A percentile compares a stretch with the other conserved stretches of the same genome.
These are phyloP conservation scores for Prillingera fragicola DNA, from an alignment of 1,284 basidiomycete genomes.

Conservation along the genomic window DNA sequence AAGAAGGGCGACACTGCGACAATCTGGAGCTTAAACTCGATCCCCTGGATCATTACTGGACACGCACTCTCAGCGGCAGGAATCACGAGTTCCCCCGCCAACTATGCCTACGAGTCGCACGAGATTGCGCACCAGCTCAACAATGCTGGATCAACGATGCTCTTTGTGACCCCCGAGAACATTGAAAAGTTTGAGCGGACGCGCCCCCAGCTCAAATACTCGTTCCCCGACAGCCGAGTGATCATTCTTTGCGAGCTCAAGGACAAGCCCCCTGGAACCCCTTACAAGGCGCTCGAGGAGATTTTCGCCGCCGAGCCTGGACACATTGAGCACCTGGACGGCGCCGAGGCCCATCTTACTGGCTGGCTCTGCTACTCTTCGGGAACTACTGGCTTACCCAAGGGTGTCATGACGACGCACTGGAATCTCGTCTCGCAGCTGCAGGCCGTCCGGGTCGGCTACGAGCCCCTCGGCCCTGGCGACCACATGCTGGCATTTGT, in stretches of 20 bases:
- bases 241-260: slow-evolving; percentile 21
- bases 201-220: slow-evolving; percentile 4
- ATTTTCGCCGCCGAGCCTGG: slow-evolving; percentile 4
- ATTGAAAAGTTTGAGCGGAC: slow-evolving; percentile 27
- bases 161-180: slow-evolving; percentile 55
- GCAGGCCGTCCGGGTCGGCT: background rate
- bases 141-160: slow-evolving; percentile 55
- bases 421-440: slow-evolving; percentile 53
- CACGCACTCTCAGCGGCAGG: too few species aligned
- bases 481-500: slow-evolving; percentile 12
- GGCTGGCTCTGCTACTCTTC: slow-evolving; percentile 60
- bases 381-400: slow-evolving; percentile 52
- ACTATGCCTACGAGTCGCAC: slow-evolving; percentile 37
- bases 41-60: slow-evolving; percentile 62
- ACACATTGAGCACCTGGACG: background rate
- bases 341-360: background rate
- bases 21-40: slow-evolving; percentile 53
- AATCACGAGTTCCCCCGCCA: slow-evolving; percentile 35
- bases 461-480: background rate
- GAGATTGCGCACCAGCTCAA: slow-evolving; percentile 46
- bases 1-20: slow-evolving; percentile 34
- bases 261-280: slow-evolving; percentile 3
- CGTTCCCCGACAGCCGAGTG: slow-evolving; percentile 16
- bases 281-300: slow-evolving; percentile 12
- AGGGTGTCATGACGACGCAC: slow-evolving; percentile 56